Percentiles rank a stretch among this genome's conserved stretches.
These are phyloP conservation scores for Mycena albidolilacea DNA, from an alignment of 768 basidiomycete species.

Conservation along the genomic window DNA sequence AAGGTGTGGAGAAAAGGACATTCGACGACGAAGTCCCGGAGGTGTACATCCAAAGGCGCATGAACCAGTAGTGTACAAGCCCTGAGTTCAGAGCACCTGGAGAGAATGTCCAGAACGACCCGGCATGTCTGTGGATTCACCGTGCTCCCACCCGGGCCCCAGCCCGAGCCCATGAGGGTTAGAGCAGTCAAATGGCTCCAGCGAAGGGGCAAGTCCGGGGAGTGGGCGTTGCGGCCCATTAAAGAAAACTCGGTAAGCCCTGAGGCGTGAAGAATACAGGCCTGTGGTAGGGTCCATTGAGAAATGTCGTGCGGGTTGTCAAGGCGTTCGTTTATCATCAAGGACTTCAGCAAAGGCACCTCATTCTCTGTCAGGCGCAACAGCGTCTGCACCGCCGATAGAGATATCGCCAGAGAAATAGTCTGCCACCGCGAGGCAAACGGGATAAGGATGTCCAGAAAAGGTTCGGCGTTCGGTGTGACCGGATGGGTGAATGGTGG, in stretches of 20 bases:
- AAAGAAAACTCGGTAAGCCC: slow-evolving; percentile 2
- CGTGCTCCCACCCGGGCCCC: background rate
- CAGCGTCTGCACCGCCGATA: background rate
- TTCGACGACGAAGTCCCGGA: no score
- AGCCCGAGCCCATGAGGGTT: background rate
- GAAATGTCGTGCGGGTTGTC: background rate
- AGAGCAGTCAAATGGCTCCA: slow-evolving; percentile 3
- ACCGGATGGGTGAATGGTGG: background rate
- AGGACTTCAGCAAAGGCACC: slow-evolving; percentile 1
- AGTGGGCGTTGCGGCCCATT: background rate
- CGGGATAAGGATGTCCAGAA: background rate
- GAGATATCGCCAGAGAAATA: background rate
- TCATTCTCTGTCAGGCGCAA: background rate
- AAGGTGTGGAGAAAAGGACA: no score
- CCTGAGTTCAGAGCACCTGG: slow-evolving; percentile 3
- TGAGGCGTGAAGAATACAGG: background rate
- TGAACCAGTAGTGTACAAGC: background rate
- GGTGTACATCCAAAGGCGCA: no score
- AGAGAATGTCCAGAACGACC: background rate
- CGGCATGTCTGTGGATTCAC: background rate
- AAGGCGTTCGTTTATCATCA: background rate
- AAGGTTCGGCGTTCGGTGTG: background rate
- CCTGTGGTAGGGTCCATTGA: background rate
- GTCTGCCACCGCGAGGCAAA: slow-evolving; percentile 11
- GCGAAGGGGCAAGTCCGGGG: background rate